Conservation (phyloP, 371 early-diverging fungal species). For the Umbelopsis sp. region DNA sequence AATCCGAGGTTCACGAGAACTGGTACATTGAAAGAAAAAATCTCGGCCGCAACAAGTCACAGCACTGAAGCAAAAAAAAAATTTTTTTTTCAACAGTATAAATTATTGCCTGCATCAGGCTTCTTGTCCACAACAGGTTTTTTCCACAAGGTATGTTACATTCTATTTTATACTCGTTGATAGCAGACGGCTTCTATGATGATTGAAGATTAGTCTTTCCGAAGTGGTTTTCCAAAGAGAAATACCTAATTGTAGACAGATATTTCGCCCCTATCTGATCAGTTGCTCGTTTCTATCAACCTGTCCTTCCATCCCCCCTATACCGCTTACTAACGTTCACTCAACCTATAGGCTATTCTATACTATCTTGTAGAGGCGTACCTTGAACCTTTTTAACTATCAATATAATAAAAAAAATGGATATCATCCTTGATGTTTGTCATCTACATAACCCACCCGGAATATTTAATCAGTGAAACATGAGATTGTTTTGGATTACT, state of each 20-base stretch:
- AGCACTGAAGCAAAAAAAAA: not conserved
- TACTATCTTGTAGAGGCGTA: too few species aligned
- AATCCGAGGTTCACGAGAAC: too few species aligned
- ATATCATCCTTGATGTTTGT: too few species aligned
- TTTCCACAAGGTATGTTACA: conserved; percentile 1
- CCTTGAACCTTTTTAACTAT: too few species aligned
- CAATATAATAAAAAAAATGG: too few species aligned
- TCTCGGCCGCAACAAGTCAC: too few species aligned
- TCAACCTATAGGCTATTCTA: not conserved
- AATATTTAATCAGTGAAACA: too few species aligned
- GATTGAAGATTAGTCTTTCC: conserved; percentile 20
- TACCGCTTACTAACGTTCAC: not conserved
- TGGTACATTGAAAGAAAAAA: too few species aligned
- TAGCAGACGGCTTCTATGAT: not conserved
- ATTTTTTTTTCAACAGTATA: not conserved
- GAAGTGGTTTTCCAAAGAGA: conserved; percentile 1
- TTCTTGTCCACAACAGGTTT: not conserved
- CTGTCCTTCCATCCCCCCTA: not conserved
- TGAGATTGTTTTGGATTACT: too few species aligned
- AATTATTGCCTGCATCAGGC: not conserved
- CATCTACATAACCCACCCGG: too few species aligned
- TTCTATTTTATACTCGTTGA: not conserved
- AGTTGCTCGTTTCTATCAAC: not conserved
- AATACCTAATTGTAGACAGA: conserved; percentile 10
- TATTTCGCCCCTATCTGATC: conserved; percentile 19